Percentiles rank a stretch among this genome's conserved stretches.
phyloP scores from a whole-genome alignment of 2,329 filamentous ascomycete species.

The Diaporthe longicolla region DNA sequence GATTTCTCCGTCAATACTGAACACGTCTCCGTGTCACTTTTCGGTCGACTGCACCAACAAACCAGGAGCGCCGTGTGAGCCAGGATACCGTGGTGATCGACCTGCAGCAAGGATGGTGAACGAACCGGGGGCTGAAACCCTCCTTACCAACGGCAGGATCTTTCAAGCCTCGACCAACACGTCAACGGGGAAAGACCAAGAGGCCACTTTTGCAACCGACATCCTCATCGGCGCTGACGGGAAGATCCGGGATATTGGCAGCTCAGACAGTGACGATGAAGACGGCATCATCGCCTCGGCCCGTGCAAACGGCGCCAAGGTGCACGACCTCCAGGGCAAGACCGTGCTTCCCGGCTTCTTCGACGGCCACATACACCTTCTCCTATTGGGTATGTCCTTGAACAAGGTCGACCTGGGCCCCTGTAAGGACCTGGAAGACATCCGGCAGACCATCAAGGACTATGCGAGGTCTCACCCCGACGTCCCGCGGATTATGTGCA shows the following conservation, averaged over 20 bases:
- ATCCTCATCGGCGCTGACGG: conserved; percentile 53
- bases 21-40: not conserved
- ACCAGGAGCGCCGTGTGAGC: too few species aligned
- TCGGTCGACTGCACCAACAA: not conserved
- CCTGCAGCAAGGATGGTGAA: conserved; percentile 7
- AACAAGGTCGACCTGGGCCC: conserved; percentile 63
- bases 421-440: conserved; percentile 64
- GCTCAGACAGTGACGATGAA: conserved; percentile 47
- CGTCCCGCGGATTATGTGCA: conserved; percentile 63
- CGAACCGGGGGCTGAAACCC: conserved; percentile 46
- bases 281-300: conserved; percentile 47
- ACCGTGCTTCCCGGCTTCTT: conserved; percentile 69
- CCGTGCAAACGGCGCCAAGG: conserved; percentile 45
- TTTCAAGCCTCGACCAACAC: conserved; percentile 50
- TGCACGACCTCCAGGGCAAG: conserved; percentile 55
- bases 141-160: conserved; percentile 65
- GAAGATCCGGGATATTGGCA: conserved; percentile 55
- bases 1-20: not conserved
- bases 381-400: conserved; percentile 68
- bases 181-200: conserved; percentile 44
- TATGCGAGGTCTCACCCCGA: conserved; percentile 62
- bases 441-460: conserved; percentile 59
- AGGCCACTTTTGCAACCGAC: conserved; percentile 53
- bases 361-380: conserved; percentile 71
- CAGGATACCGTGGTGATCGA: not conserved